Evolutionary conservation across 768 basidiomycete genomes (phyloP), one percentile per base, ranked within the genome.

Genomic region (Naganishia onofrii): DNA sequence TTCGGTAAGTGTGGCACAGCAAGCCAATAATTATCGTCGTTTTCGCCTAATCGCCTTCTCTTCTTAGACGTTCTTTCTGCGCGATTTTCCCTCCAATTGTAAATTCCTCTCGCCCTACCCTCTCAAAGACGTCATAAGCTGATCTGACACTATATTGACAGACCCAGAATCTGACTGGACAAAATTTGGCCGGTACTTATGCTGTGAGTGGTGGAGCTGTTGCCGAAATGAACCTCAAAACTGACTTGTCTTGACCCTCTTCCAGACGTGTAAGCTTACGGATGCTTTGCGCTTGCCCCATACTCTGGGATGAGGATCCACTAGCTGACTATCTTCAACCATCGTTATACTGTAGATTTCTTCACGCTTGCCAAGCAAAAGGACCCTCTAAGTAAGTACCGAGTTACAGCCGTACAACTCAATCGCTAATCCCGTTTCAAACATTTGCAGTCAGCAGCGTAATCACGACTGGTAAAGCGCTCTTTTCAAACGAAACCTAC

Each of bases 121-220:
- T 17, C 42, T 2, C 2, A 17, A 8, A 42, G 7, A 42, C 42
- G 15, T 15, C 42, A 17, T 10, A 42, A 15, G 42, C 42, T 42
- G 15, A 42, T 15, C 9, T 51, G 23, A 1, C 4, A n/a, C 48
- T 51, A 17, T 15, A 2, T 2, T 42, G 42, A 42, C 15, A 42
- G 38, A 65, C 66, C n/a, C 72, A 72, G 51, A 73, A 74, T 34
- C 28, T 73, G 10, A 68, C 57, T n/a, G 73, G 73, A 6, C 72
- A 74, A 48, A 70, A 70, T 31, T 52, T 74, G 31, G 72, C 66
- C 2, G 68, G 67, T 0, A 67, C 72, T 0, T 70, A 68, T 29
- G 42, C 28, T 72, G 65, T 52, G 32, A 28, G 65, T 42, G 15
- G 42, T 15, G n/a, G n/a, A n/a, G n/a, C 42, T 42, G 9, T 66